Evolutionary conservation across 2,329 filamentous ascomycete genomes (phyloP).

Genomic region (Penicillium brevicompactum): DNA sequence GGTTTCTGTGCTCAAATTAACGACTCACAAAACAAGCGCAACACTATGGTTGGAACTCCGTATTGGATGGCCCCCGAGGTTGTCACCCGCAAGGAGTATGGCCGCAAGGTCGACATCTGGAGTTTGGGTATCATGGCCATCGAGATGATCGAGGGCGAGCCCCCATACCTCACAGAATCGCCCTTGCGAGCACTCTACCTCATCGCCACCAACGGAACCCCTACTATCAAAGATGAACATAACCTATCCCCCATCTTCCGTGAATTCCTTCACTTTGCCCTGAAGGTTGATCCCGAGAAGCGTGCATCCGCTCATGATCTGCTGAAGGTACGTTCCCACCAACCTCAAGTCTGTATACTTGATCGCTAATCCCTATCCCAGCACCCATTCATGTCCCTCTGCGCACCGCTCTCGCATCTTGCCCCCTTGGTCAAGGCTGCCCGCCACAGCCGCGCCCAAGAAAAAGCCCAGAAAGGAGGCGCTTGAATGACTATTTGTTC

Average conservation of each 20-base stretch:
- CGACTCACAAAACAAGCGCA: conserved; percentile 93
- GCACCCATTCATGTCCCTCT: conserved; percentile 80
- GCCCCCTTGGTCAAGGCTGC: conserved; percentile 86
- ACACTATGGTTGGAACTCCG: conserved; percentile 97
- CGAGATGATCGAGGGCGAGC: conserved; percentile 99
- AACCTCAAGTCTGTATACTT: neutral
- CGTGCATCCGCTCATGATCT: conserved; percentile 92
- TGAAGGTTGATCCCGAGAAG: conserved; percentile 97
- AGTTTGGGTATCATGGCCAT: conserved; percentile 99
- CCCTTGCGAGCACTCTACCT: conserved; percentile 90
- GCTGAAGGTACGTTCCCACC: conserved; percentile 65
- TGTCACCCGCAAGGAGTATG: conserved; percentile 95
- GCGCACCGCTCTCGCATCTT: conserved; percentile 73
- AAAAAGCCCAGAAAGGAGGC: conserved; percentile 71
- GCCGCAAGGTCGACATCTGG: conserved; percentile 98
- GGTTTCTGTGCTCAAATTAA: conserved; percentile 99
- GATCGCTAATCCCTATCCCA: conserved; percentile 39
- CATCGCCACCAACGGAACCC: conserved; percentile 96
- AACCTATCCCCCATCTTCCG: conserved; percentile 78
- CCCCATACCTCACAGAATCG: conserved; percentile 93
- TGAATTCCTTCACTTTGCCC: conserved; percentile 88
- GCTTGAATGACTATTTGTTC: conserved; percentile 22
- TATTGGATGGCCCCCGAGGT: conserved; percentile 99
- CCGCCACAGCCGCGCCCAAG: conserved; percentile 79
- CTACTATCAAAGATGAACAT: conserved; percentile 89